These are phyloP conservation scores for Nyssa sinensis DNA, from an alignment of 148 eudicot genomes.

Conservation along the genomic window DNA sequence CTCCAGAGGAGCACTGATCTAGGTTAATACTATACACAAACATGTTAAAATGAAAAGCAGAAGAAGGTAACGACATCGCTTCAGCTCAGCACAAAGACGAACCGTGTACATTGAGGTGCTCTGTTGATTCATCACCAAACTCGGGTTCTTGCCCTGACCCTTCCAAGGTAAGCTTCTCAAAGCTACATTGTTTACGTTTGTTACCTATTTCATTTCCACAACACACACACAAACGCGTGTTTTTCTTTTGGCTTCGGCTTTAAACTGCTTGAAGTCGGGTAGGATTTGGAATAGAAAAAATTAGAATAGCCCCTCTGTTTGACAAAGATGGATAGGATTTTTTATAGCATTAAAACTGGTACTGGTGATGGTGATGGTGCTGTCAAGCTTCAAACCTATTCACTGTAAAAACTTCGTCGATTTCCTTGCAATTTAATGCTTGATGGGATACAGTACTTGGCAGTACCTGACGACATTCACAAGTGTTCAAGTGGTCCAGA, in stretches of 20 bases:
- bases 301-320: not conserved
- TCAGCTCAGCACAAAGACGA: not conserved
- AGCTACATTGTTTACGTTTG: not conserved
- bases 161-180: slow-evolving; percentile 6
- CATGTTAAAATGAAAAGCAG: not conserved
- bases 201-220: not conserved
- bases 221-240: not conserved
- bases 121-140: not conserved
- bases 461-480: not conserved
- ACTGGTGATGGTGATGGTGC: not conserved
- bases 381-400: not conserved
- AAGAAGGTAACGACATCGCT: not conserved
- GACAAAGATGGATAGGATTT: not conserved
- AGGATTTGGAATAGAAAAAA: not conserved
- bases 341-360: not conserved
- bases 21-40: too few relatives aligned
- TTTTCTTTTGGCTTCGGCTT: not conserved
- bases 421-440: slow-evolving; percentile 3
- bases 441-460: slow-evolving; percentile 5
- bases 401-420: not conserved
- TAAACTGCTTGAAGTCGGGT: not conserved
- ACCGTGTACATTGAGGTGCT: not conserved
- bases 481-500: slow-evolving; percentile 8
- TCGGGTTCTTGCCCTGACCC: not conserved
- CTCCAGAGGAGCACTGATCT: too few relatives aligned